A percentile compares a stretch with the other conserved stretches of the same genome.
Conservation (phyloP, 306 rosid genomes). For the Myrica gale region DNA sequence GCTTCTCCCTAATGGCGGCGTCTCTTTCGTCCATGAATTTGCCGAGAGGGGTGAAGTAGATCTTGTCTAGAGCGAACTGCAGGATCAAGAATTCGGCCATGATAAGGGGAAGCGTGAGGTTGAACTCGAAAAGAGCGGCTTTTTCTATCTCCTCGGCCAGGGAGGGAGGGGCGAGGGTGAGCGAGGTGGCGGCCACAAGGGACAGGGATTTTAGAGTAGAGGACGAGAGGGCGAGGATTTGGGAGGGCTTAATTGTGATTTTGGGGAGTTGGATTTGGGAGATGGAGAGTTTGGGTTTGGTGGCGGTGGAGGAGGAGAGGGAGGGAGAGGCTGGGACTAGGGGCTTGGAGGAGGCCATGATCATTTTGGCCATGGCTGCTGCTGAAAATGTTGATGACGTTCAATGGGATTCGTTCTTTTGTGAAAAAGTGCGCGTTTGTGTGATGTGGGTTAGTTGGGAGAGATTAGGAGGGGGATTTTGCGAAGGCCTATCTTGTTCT, state of each 20-base stretch:
- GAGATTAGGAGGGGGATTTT: constrained; percentile 30
- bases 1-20: constrained; percentile 71
- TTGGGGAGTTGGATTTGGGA: constrained; percentile 57
- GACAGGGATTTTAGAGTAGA: constrained; percentile 57
- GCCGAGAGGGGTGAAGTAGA: constrained; percentile 78
- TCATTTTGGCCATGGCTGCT: constrained; percentile 65
- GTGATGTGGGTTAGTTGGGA: neutral
- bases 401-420: neutral
- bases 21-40: constrained; percentile 89
- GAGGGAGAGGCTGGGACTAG: constrained; percentile 34
- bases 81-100: constrained; percentile 67
- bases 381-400: neutral
- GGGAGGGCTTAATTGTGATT: constrained; percentile 32
- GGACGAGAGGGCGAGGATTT: constrained; percentile 29
- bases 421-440: neutral
- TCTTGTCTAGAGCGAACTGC: constrained; percentile 79
- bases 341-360: constrained; percentile 75
- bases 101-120: constrained; percentile 81
- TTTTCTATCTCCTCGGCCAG: constrained; percentile 65
- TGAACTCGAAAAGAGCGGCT: constrained; percentile 90
- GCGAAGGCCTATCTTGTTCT: constrained; percentile 40
- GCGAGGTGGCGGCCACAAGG: constrained; percentile 48
- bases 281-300: constrained; percentile 43
- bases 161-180: constrained; percentile 60
- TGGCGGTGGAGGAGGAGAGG: constrained; percentile 24